A percentile compares a stretch with the other conserved stretches of the same genome.
phyloP scores from a whole-genome alignment of 148 eudicot genomes.

The Bassia scoparia region DNA sequence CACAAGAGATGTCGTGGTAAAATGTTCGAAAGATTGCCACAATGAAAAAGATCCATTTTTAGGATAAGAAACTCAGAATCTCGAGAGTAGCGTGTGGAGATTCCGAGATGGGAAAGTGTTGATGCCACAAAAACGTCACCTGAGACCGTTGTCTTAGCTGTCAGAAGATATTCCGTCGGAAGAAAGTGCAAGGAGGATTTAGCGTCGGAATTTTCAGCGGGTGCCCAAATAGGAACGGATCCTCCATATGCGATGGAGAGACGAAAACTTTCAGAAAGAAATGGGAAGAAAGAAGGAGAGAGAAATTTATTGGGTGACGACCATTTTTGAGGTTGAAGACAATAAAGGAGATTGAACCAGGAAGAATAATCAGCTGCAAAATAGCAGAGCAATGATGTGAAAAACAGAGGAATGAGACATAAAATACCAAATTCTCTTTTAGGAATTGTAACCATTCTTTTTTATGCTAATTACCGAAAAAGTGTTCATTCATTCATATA shows the following conservation, averaged over 20 bases:
- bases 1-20: conserved; percentile 53
- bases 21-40: conserved; percentile 65
- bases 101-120: conserved; percentile 40
- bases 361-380: conserved; percentile 36
- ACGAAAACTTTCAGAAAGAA: conserved; percentile 26
- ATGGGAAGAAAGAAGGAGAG: conserved; percentile 42
- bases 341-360: conserved; percentile 37
- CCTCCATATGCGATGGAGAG: conserved; percentile 46
- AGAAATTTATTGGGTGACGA: conserved; percentile 28
- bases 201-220: conserved; percentile 1
- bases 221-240: conserved; percentile 55
- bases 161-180: conserved; percentile 44
- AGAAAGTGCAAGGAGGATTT: conserved; percentile 34
- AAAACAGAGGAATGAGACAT: conserved; percentile 4
- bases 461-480: too few species aligned
- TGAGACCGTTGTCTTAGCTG: conserved; percentile 40
- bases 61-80: conserved; percentile 57
- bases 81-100: conserved; percentile 48
- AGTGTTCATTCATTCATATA: too few species aligned
- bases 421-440: too few species aligned
- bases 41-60: conserved; percentile 35
- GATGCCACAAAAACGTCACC: conserved; percentile 52
- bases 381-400: neutral
- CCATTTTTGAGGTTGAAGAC: conserved; percentile 38
- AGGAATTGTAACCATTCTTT: too few species aligned